Base-by-base conservation (phyloP, 306 rosid genomes). In the Dryas drummondii region DNA sequence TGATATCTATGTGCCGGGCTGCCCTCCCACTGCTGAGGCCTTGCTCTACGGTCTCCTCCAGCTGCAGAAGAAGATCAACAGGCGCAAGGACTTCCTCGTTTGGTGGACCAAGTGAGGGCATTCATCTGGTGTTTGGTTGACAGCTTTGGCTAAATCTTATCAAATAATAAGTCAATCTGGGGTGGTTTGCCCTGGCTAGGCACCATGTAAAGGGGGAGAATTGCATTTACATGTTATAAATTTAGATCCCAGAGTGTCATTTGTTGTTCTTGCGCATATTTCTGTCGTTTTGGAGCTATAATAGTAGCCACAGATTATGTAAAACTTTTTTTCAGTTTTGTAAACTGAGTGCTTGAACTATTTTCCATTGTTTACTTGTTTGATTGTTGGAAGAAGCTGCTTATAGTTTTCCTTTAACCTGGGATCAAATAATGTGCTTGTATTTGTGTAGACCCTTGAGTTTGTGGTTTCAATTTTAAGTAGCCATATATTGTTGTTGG, bases 21-120 rank as follows among this genome's bases (percentile, higher is more conserved):
- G 99, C 68, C 99, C 99, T 77, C 98, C 99, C 72, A 90, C 98
- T 64, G 99, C 99, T 1, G 99, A 96, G 82, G 99, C 97, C 79
- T 73, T 92, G 53, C 87, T 96, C 1, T 96, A 96, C 67, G 99
- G 99, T 63, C 83, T 94, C 67, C 99, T 94, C 68, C 99, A 94
- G 88, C 85, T 94, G 80, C 99, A 94, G 90, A 92, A 96, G 93
- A 94, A 92, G 88, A 96, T 92, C 83, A 89, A 87, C 77, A 88
- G 99, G 87, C 98, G 98, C 84, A 96, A 92, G 81, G 99, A 96
- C 86, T 96, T 96, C 85, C 96, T 86, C 78, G 82, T 76, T 41
- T 96, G 98, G 99, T 96, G 99, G 98, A 90, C 93, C 75, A 87
- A 88, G 88, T 92, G 88, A 96, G 82, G 82, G n/a, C 77, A 8